Base-by-base conservation (phyloP, 306 rosid genomes). In the Acacia crassicarpa region DNA sequence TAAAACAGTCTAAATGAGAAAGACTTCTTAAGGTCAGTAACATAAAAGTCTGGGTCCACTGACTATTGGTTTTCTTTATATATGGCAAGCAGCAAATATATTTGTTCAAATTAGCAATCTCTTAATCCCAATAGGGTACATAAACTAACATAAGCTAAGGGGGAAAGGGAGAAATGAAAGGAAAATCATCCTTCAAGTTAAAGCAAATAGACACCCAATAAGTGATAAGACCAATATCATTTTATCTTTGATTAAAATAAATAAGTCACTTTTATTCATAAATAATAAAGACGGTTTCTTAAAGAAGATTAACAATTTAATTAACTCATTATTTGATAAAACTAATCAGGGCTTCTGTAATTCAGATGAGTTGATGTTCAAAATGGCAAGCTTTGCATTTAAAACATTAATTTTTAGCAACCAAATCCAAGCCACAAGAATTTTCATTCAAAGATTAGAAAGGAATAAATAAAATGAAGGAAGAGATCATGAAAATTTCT, bases 401-500 rank as follows among this genome's bases (percentile, higher is more conserved):
- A n/a, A 76, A 44, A 56, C 22, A 61, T 56, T 2, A 35, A 58
- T 16, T 43, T 62, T 82, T 15, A 33, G 15, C 23, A 67, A 14
- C n/a, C 38, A 71, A 43, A 45, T 22, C 8, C 20, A 77, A 62
- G 87, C 48, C 75, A 72, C 63, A 62, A 68, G 33, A 75, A 81
- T 72, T 73, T 73, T 53, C 69, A 35, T 79, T 56, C 44, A 43
- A 54, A 59, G 30, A 80, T 56, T 19, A 74, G 23, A 70, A 54
- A 68, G 54, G 44, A 73, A 75, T 68, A 59, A 46, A 81, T 53
- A 54, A 53, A 54, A 54, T 58, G 41, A 23, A 83, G 71, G 80
- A 83, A 76, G 65, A 80, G 78, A 63, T 65, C 91, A 75, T 96
- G 98, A 72, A 93, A 96, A 83, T 83, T 91, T 82, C 88, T 84